Conservation (phyloP, 148 eudicot species). For the Amaranthus palmeri region DNA sequence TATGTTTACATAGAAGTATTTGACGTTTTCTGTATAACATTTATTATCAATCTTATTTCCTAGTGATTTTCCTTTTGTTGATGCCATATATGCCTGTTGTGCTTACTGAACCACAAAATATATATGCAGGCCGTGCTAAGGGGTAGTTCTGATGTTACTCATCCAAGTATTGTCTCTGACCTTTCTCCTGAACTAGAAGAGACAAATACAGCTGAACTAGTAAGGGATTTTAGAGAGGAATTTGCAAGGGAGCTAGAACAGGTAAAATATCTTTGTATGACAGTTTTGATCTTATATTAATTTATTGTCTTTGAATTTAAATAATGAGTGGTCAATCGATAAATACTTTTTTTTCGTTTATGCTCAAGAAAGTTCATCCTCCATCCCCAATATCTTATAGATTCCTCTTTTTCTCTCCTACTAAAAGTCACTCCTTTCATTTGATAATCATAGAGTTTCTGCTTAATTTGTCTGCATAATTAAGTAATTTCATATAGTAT, state of each 20-base stretch:
- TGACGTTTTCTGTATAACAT: too few relatives aligned
- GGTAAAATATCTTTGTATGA: conserved; percentile 34
- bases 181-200: conserved; percentile 47
- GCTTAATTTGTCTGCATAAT: too few relatives aligned
- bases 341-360: too few relatives aligned
- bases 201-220: conserved; percentile 47
- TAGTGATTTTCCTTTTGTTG: neutral
- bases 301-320: neutral
- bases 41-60: neutral
- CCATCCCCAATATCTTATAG: too few relatives aligned
- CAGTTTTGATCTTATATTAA: neutral
- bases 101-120: neutral
- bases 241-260: conserved; percentile 70
- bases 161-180: conserved; percentile 36
- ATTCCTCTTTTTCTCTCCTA: too few relatives aligned
- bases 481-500: too few relatives aligned
- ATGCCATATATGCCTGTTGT: conserved; percentile 8
- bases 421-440: too few relatives aligned
- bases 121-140: conserved; percentile 45
- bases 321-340: too few relatives aligned
- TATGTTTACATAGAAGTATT: too few relatives aligned
- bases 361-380: too few relatives aligned
- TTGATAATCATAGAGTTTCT: too few relatives aligned
- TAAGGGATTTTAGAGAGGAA: conserved; percentile 72
- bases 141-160: conserved; percentile 30